Base-by-base conservation (phyloP, 2,329 filamentous ascomycete genomes). In the Botrytis medusae region DNA sequence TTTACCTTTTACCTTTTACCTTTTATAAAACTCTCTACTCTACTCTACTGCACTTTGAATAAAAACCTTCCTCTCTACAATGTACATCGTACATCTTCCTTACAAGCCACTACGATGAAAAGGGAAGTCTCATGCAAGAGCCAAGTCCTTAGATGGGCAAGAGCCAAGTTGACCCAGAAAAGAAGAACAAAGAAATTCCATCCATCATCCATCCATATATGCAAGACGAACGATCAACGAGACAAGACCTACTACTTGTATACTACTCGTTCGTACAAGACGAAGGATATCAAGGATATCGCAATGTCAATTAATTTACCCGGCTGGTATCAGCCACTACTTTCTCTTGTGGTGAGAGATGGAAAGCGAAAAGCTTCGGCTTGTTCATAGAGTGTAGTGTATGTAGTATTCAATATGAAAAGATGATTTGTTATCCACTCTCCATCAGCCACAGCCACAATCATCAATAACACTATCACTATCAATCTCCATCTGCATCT, bases 171-270 rank as follows among this genome's bases (percentile, higher is more conserved):
- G 48, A 14, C 48, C 12, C 25, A 14, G 4, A 16, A 18, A 8
- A 54, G 20, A 68, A 68, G 44, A 51, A 68, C 64, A 54, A 54
- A 68, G 64, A 68, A 42, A 40, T 40, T 57, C 34, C 22, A n/a
- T 34, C 46, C 29, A 29, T 37, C 34, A 37, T 37, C 6, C 34
- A 7, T n/a, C n/a, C n/a, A n/a, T n/a, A n/a, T 9, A 40, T 37
- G 1, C n/a, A 18, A 32, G 51, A 57, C n/a, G 16, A 34, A 59
- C 29, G 12, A 59, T 34, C 2, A 48, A 25, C 4, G 10, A 25
- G 22, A 48, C 46, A 3, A 34, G 32, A 59, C 4, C n/a, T n/a
- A n/a, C n/a, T n/a, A n/a, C n/a, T n/a, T n/a, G n/a, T n/a, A n/a
- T n/a, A n/a, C n/a, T n/a, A n/a, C n/a, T n/a, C n/a, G n/a, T n/a